These are phyloP conservation scores for Puccinia triticina DNA, from an alignment of 1,284 basidiomycete genomes.

Conservation along the genomic window DNA sequence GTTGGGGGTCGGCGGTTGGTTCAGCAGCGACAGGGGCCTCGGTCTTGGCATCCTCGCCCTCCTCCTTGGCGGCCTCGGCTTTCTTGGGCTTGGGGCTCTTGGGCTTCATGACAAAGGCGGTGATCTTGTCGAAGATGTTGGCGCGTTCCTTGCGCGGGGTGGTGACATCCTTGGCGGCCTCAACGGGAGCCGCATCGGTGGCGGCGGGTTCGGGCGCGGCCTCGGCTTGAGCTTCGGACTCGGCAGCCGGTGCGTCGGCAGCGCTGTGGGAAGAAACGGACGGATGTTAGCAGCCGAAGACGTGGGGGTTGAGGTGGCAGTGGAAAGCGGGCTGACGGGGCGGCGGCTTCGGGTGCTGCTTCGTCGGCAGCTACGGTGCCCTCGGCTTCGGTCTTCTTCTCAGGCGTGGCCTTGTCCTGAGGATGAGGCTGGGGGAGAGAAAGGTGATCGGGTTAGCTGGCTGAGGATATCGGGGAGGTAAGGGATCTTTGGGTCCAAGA, in stretches of 20 bases:
- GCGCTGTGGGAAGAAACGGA: neutral
- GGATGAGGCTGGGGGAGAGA: neutral
- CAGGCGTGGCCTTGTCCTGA: constrained; percentile 6
- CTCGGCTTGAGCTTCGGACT: neutral
- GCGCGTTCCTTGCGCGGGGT: constrained; percentile 47
- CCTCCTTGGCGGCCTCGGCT: constrained; percentile 24
- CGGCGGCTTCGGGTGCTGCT: neutral
- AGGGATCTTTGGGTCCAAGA: too few species aligned
- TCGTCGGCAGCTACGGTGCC: neutral
- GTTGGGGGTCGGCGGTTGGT: neutral
- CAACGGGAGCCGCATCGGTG: neutral
- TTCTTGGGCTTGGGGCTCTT: constrained; percentile 48
- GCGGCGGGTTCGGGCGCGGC: neutral
- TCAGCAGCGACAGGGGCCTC: neutral
- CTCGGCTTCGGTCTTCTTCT: constrained; percentile 35
- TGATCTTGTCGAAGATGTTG: constrained; percentile 47
- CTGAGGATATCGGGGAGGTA: too few species aligned
- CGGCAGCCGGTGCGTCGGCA: constrained; percentile 3
- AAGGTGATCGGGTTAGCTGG: neutral
- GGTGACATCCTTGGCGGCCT: constrained; percentile 30
- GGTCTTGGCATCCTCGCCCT: neutral
- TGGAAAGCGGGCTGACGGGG: neutral
- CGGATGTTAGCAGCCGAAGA: too few species aligned
- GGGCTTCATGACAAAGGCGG: constrained; percentile 50
- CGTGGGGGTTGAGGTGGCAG: too few species aligned